These are phyloP conservation scores for Asclepias syriaca DNA, from an alignment of 257 asterid species.

Conservation along the genomic window DNA sequence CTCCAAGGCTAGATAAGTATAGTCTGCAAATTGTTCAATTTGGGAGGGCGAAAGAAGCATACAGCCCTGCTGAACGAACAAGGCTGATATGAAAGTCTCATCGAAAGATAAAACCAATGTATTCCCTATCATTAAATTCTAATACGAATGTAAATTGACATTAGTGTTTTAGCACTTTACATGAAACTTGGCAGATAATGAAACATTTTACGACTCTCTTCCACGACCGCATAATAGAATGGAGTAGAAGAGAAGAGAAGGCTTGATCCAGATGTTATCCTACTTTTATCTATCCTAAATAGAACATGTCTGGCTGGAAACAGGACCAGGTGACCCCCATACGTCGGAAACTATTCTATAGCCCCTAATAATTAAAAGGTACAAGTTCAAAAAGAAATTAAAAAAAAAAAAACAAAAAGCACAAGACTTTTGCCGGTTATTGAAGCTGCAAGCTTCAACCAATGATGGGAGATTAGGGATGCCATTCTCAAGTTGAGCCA, in stretches of 20 bases:
- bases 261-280: not conserved
- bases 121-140: not conserved
- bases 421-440: not conserved
- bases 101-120: not conserved
- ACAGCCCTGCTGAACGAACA: too few species aligned
- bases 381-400: too few species aligned
- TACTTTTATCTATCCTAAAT: conserved; percentile 11
- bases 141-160: not conserved
- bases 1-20: too few species aligned
- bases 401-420: too few species aligned
- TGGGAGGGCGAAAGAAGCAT: too few species aligned
- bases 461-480: not conserved
- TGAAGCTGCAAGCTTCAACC: not conserved
- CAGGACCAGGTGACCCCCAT: not conserved
- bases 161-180: not conserved
- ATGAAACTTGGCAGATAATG: not conserved
- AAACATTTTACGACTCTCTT: conserved; percentile 3
- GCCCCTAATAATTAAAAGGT: not conserved
- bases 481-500: not conserved
- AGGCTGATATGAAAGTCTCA: too few species aligned
- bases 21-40: too few species aligned
- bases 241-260: conserved; percentile 1
- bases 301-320: conserved; percentile 9
- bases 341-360: not conserved
- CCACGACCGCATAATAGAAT: not conserved